Conservation (phyloP, 2,329 filamentous ascomycete species). For the Rachicladosporium sp. region DNA sequence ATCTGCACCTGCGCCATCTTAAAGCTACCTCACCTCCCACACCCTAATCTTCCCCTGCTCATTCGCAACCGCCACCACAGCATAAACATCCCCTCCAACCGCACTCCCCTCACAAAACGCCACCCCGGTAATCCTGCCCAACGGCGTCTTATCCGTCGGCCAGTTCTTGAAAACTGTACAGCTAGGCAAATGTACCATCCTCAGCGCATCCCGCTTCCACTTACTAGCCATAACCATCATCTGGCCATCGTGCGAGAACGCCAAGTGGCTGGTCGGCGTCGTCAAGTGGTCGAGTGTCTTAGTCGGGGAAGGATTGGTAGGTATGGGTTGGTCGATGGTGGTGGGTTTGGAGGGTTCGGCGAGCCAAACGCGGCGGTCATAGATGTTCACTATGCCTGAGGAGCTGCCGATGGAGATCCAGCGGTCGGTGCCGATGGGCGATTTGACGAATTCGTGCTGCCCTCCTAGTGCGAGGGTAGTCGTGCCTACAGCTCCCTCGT, state of each 20-base stretch:
- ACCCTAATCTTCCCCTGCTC: conserved; percentile 77
- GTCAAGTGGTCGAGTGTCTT: conserved; percentile 74
- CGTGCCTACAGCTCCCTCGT: conserved; percentile 78
- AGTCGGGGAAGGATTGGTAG: conserved; percentile 57
- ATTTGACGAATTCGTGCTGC: conserved; percentile 40
- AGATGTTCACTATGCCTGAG: conserved; percentile 84
- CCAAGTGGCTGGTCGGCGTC: conserved; percentile 66
- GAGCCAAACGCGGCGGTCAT: conserved; percentile 61
- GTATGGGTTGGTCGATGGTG: conserved; percentile 29
- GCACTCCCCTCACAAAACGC: conserved; percentile 32
- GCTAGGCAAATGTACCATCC: conserved; percentile 77
- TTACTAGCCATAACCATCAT: conserved; percentile 74
- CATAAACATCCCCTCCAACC: conserved; percentile 27
- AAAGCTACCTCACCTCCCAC: conserved; percentile 59
- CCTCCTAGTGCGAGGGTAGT: conserved; percentile 74
- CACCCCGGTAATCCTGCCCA: conserved; percentile 63
- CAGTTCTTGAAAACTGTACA: conserved; percentile 95
- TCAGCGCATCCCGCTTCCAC: conserved; percentile 78
- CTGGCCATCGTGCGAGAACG: conserved; percentile 82
- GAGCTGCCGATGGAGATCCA: conserved; percentile 84
- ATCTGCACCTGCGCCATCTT: neutral
- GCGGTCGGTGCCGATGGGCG: conserved; percentile 59
- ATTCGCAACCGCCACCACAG: conserved; percentile 69
- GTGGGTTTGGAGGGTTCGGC: conserved; percentile 7
- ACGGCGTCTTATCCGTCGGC: conserved; percentile 80